A percentile compares a stretch with the other conserved stretches of the same genome.
These are phyloP conservation scores for Globisporangium apiculatum DNA, from an alignment of 352 stramenopile species.

Conservation along the genomic window DNA sequence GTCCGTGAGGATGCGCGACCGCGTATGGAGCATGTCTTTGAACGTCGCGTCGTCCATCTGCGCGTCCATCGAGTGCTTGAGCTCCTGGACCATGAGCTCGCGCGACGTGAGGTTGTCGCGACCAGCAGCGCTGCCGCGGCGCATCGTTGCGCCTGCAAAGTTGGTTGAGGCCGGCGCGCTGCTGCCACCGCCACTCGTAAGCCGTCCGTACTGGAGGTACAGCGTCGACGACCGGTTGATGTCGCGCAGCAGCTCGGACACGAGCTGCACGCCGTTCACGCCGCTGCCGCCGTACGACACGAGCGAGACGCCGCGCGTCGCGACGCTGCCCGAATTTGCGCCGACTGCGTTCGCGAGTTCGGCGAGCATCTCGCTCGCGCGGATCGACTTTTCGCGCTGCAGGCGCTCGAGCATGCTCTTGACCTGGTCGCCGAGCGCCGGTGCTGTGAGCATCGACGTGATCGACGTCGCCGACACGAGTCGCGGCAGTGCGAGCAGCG, in stretches of 20 bases:
- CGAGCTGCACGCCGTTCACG: constrained; percentile 84
- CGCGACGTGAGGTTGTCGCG: constrained; percentile 75
- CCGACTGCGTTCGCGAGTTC: constrained; percentile 76
- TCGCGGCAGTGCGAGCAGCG: constrained; percentile 66
- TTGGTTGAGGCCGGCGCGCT: constrained; percentile 11
- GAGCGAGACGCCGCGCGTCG: constrained; percentile 58
- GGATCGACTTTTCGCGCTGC: constrained; percentile 82
- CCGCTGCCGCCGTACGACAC: constrained; percentile 77
- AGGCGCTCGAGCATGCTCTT: constrained; percentile 69
- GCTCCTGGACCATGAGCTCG: constrained; percentile 80
- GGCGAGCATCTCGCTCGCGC: constrained; percentile 76
- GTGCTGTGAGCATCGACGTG: constrained; percentile 52
- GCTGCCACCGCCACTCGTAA: not conserved
- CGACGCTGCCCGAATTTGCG: constrained; percentile 65
- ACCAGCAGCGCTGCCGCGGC: constrained; percentile 8
- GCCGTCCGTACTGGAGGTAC: constrained; percentile 18
- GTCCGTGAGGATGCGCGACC: constrained; percentile 75
- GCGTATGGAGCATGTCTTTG: constrained; percentile 86
- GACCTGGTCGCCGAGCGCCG: constrained; percentile 57
- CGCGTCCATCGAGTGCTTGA: constrained; percentile 84
- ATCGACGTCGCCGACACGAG: constrained; percentile 76
- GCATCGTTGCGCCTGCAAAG: constrained; percentile 17
- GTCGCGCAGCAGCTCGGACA: constrained; percentile 79
- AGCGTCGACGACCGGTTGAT: constrained; percentile 77
- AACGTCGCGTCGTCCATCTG: constrained; percentile 87